These are phyloP conservation scores for Kalmusia sp. DNA, from an alignment of 2,329 filamentous ascomycete genomes.

Conservation along the genomic window DNA sequence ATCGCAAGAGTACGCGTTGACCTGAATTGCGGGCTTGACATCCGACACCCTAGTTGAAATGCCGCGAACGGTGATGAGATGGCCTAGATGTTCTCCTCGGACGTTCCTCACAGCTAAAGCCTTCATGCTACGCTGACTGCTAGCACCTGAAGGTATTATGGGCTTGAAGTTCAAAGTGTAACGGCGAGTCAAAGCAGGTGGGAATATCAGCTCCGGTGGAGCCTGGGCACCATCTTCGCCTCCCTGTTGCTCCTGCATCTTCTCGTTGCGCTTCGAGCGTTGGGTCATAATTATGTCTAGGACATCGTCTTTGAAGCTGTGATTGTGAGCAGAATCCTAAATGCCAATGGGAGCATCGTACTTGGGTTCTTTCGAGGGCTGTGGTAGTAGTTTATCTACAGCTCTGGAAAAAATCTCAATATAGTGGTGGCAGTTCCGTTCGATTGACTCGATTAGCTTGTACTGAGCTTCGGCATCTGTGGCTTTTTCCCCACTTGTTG, in stretches of 20 bases:
- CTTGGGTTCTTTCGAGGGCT: conserved; percentile 78
- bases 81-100: conserved; percentile 88
- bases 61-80: conserved; percentile 90
- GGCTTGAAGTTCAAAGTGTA: conserved; percentile 98
- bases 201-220: conserved; percentile 80
- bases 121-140: conserved; percentile 64
- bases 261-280: conserved; percentile 83
- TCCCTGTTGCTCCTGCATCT: conserved; percentile 60
- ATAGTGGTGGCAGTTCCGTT: conserved; percentile 93
- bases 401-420: conserved; percentile 89
- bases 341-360: conserved; percentile 52
- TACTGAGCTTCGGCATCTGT: conserved; percentile 67
- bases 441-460: conserved; percentile 82
- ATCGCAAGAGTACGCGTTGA: conserved; percentile 98
- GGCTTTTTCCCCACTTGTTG: conserved; percentile 76
- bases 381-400: conserved; percentile 85
- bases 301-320: conserved; percentile 94
- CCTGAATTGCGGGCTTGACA: conserved; percentile 96
- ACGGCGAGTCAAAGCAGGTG: conserved; percentile 86
- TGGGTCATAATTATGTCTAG: conserved; percentile 96
- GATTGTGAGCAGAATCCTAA: conserved; percentile 29
- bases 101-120: conserved; percentile 91
- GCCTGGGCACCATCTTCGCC: conserved; percentile 62
- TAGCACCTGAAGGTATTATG: conserved; percentile 73
- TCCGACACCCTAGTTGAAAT: conserved; percentile 96